Evolutionary conservation across 805 yeast species (phyloP), one percentile per base, ranked within the genome.

Genomic region (Blastobotrys peoriensis): DNA sequence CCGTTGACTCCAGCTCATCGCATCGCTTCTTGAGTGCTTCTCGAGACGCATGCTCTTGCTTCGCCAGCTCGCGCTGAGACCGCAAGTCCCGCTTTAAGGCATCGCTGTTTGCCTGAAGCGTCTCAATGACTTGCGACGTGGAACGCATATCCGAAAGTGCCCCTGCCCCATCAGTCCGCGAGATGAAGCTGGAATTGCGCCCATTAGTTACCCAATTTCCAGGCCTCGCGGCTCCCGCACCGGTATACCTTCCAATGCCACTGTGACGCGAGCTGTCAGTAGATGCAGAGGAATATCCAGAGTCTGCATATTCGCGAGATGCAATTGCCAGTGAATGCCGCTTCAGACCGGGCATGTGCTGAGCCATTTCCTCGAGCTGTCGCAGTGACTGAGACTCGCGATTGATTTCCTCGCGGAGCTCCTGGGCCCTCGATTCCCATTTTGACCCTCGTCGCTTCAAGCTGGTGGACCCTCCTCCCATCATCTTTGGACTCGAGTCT

Each of bases 21-120:
- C 49, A 41, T n/a, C 55, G 43, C 38, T 48, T 53, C 30, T 39
- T 36, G 20, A 71, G 56, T 22, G 71, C 64, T 41, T 75, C 70
- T 54, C 71, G 66, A 48, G 79, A 75, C 60, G 78, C 78, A 48
- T 70, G 71, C 53, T 74, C 70, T 47, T 76, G 83, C 22, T 65
- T 43, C 65, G 66, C 36, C 69, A 67, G 52, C 19, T 53, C 59
- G 52, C 53, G 53, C 56, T 67, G 54, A 60, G 66, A 55, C 44
- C 64, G 70, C 39, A 70, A 60, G 51, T 78, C 81, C 6, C 67
- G 57, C 52, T 75, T 76, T 51, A 82, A 66, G 9, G 72, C 64
- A 56, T 81, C 87, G 25, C 81, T 75, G 43, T 70, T 66, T 8
- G 55, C 53, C 40, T 74, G 76, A 8, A 75, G 55, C 2, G 65